Evolutionary conservation across 208 protist genomes (phyloP), one percentile per base, ranked within the genome.

Genomic region (Trypanosoma scelopori): DNA sequence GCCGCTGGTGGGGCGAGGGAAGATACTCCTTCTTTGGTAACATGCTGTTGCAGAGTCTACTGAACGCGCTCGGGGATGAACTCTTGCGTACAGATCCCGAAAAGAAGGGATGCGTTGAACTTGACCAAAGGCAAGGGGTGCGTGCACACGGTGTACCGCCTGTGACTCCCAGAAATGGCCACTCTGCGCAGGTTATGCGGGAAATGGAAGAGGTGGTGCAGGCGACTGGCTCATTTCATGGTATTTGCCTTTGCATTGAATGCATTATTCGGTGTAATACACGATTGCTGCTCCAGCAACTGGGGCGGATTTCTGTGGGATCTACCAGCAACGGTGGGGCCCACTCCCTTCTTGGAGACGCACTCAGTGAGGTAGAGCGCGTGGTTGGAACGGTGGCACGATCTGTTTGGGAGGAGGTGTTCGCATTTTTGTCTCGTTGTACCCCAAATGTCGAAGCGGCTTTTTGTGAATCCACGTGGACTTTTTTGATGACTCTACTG

Each of bases 141-240:
- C 27, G 18, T 64, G 15, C 16, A 16, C 4, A 30, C 55, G 58
- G 55, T 13, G 3, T 20, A 9, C 9, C 32, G 22, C 13, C 45
- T 18, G 28, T 0, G 18, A 32, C 1, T 55, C 11, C 25, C n/a
- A 30, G 32, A 13, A 18, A 15, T n/a, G 12, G 28, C n/a, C 18
- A 28, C 23, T 48, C 12, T 35, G 13, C 20, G 28, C 12, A 49
- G 32, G 28, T 42, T 5, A 52, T 64, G 51, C 9, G 47, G 18
- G 59, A 74, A 3, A 30, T 79, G 13, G 65, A 74, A 22, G 63
- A 53, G 35, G 30, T 83, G 35, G 51, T 74, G 25, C 28, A 52
- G 20, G 69, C 53, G n/a, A 74, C 78, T 16, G 57, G 53, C 6
- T 83, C 78, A 11, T 83, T 79, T 58, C 30, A 61, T 22, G 69